phyloP scores from a whole-genome alignment of 345 rosid genomes.

The Diplotaxis tenuifolia region DNA sequence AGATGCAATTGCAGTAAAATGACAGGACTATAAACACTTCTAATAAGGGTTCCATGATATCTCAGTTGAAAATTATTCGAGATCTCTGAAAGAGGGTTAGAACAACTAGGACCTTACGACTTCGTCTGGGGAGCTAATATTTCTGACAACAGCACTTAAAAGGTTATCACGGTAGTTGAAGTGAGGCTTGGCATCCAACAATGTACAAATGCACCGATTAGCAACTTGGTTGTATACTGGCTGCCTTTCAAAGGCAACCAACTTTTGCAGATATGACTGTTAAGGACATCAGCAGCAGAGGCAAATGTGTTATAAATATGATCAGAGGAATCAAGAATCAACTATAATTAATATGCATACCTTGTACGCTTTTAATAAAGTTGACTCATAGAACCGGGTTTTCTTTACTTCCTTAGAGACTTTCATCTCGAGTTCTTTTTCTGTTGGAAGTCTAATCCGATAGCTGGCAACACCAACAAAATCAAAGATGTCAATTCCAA shows the following conservation, averaged over 20 bases:
- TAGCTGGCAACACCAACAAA: conserved; percentile 50
- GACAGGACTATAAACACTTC: not conserved
- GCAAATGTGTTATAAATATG: conserved; percentile 1
- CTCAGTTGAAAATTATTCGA: not conserved
- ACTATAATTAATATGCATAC: conserved; percentile 36
- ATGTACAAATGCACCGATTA: conserved; percentile 66
- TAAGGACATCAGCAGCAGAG: conserved; percentile 12
- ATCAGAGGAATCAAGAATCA: not conserved
- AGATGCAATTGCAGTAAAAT: not conserved
- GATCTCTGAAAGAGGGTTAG: not conserved
- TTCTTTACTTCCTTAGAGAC: conserved; percentile 92
- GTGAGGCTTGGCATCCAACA: conserved; percentile 89
- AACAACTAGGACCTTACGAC: conserved; percentile 57
- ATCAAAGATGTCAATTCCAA: not conserved
- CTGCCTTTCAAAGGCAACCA: conserved; percentile 55
- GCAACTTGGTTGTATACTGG: conserved; percentile 61
- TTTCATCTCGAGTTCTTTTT: conserved; percentile 95
- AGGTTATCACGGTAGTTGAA: conserved; percentile 81
- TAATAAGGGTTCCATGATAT: not conserved
- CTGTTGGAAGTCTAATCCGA: conserved; percentile 96
- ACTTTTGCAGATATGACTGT: conserved; percentile 78
- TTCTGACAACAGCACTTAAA: conserved; percentile 63
- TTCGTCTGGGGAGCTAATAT: conserved; percentile 77
- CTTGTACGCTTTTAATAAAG: conserved; percentile 78
- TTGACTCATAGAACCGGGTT: conserved; percentile 81